Evolutionary conservation across 2,329 filamentous ascomycete genomes (phyloP), one percentile per base, ranked within the genome.

Genomic region (Colletotrichum camelliae): DNA sequence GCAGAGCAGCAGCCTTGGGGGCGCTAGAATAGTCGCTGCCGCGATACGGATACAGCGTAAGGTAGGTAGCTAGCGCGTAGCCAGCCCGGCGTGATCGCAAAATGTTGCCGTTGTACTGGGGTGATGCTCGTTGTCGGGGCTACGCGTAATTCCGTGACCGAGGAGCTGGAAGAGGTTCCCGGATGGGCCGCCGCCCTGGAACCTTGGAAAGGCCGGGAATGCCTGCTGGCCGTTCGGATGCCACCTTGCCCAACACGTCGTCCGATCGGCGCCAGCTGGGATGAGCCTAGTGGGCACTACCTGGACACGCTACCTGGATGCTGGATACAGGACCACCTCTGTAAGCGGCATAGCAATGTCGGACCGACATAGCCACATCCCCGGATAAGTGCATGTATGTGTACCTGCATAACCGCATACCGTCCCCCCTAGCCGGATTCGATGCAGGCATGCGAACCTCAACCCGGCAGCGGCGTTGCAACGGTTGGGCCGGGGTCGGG

Each of bases 121-220:
- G 68, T 75, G 27, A 75, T 72, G 72, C 72, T 62, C 72, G 68
- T 67, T 67, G 68, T 72, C 69, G 69, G 61, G 57, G 27, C 61
- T 37, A 72, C 60, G 64, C 55, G 69, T 67, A 67, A 62, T 62
- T 72, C 73, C 69, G 62, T 64, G 69, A 27, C 73, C 73, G 62
- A 62, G 73, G 52, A 52, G 55, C 48, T 70, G 72, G 72, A 71
- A 37, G 64, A 39, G 29, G 27, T 55, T 48, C 62, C 73, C 62
- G 57, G 72, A 70, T 67, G 72, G 68, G 60, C 62, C 52, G 55
- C n/a, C 31, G 33, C 12, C 24, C 27, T 72, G 27, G 60, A 68
- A 61, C n/a, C 24, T 29, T 72, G 27, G 60, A 68, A 61, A 27
- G 35, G 48, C 67, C 57, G 67, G 67, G 67, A 48, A 58, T 60